Evolutionary conservation across 1,284 basidiomycete species (phyloP).

Genomic region (Takashimella koratensis): DNA sequence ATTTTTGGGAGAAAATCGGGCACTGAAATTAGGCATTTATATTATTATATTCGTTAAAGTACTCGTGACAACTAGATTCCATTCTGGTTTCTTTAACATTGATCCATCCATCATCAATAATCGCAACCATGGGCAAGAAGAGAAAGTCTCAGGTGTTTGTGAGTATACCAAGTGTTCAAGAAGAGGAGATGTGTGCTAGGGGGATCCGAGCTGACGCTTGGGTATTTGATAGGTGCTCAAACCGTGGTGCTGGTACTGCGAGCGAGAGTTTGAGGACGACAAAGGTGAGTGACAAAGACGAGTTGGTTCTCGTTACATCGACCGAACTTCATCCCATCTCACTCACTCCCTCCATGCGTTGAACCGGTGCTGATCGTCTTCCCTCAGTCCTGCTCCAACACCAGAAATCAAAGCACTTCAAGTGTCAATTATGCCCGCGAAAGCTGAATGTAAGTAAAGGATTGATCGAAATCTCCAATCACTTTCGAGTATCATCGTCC

Average conservation of each 20-base stretch:
- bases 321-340: slow-evolving; percentile 9
- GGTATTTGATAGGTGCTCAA: slow-evolving; percentile 62
- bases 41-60: neutral
- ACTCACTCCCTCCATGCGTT: neutral
- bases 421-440: slow-evolving; percentile 91
- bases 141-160: slow-evolving; percentile 48
- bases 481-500: no score
- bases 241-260: slow-evolving; percentile 99
- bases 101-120: slow-evolving; percentile 15
- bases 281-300: slow-evolving; percentile 59
- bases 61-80: no score
- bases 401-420: slow-evolving; percentile 99
- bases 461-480: no score
- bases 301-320: no score
- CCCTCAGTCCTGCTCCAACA: slow-evolving; percentile 88
- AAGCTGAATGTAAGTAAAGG: slow-evolving; percentile 63
- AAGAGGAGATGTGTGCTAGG: no score
- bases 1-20: neutral
- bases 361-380: no score
- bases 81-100: no score
- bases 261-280: slow-evolving; percentile 97
- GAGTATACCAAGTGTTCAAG: no score
- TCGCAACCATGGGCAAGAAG: slow-evolving; percentile 49
- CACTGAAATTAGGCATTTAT: neutral
- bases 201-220: slow-evolving; percentile 13